These are phyloP conservation scores for Saturnispora sekii DNA, from an alignment of 805 yeast species.

Conservation along the genomic window DNA sequence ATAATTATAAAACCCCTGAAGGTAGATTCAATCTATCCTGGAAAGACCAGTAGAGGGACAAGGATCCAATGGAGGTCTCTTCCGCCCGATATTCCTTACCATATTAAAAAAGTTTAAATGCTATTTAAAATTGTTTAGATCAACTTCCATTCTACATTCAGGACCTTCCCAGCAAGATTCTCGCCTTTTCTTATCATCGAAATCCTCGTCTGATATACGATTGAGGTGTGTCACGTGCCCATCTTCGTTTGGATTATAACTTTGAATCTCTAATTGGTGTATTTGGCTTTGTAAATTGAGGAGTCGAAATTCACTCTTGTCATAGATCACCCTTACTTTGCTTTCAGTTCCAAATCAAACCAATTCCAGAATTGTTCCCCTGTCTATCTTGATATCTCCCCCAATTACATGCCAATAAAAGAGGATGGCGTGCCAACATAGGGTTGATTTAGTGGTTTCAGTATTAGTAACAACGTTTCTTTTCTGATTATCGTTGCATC, in stretches of 20 bases:
- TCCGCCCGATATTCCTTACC: neutral
- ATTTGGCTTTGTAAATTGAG: constrained; percentile 43
- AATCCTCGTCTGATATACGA: too few species aligned
- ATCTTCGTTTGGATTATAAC: neutral
- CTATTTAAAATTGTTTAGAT: neutral
- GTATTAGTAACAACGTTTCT: too few species aligned
- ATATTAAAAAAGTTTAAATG: neutral
- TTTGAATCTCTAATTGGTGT: constrained; percentile 29
- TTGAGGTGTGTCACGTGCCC: too few species aligned
- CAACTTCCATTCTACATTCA: too few species aligned
- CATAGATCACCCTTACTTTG: constrained; percentile 16
- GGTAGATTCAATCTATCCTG: constrained; percentile 70
- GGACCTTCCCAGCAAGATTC: too few species aligned
- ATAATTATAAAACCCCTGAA: constrained; percentile 53
- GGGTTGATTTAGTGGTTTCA: too few species aligned
- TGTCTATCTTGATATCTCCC: too few species aligned
- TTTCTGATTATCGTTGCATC: too few species aligned
- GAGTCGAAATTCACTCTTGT: constrained; percentile 17
- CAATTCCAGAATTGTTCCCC: constrained; percentile 39
- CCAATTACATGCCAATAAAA: too few species aligned
- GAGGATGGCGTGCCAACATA: too few species aligned
- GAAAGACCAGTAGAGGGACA: constrained; percentile 30
- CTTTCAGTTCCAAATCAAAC: constrained; percentile 75
- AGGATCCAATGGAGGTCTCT: too few species aligned
- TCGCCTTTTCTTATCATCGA: too few species aligned